A percentile compares a stretch with the other conserved stretches of the same genome.
phyloP scores from a whole-genome alignment of 805 yeast species.

The Peterozyma toletana region DNA sequence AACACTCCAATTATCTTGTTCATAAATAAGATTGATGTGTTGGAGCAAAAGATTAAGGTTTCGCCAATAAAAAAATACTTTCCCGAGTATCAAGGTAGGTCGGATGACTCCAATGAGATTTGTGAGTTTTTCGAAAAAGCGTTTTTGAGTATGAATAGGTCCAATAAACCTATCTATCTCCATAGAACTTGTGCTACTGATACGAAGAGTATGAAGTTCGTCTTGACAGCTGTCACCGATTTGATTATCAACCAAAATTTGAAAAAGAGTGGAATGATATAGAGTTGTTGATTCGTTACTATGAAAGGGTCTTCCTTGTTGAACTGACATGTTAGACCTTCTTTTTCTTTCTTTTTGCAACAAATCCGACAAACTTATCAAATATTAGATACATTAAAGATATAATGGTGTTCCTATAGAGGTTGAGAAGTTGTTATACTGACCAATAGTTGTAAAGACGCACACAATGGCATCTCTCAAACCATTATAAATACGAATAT shows the following conservation, averaged over 20 bases:
- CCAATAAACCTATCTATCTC: conserved; percentile 72
- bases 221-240: conserved; percentile 88
- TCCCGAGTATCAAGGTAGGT: conserved; percentile 69
- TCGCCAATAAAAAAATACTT: conserved; percentile 68
- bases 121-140: conserved; percentile 62
- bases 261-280: conserved; percentile 70
- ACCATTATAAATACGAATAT: too few relatives aligned
- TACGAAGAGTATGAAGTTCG: conserved; percentile 80
- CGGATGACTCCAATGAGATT: conserved; percentile 60
- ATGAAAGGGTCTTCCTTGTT: neutral
- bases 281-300: conserved; percentile 2
- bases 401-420: too few relatives aligned
- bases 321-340: too few relatives aligned
- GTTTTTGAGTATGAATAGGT: conserved; percentile 56
- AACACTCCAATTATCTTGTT: conserved; percentile 86
- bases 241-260: conserved; percentile 79
- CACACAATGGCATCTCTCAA: too few relatives aligned
- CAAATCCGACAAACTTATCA: too few relatives aligned
- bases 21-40: conserved; percentile 80
- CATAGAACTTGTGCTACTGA: conserved; percentile 97
- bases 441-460: too few relatives aligned
- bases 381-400: too few relatives aligned
- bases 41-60: conserved; percentile 58
- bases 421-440: too few relatives aligned
- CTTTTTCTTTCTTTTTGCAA: too few relatives aligned